Evolutionary conservation across 306 rosid genomes (phyloP).

Genomic region (Prosopis cineraria): DNA sequence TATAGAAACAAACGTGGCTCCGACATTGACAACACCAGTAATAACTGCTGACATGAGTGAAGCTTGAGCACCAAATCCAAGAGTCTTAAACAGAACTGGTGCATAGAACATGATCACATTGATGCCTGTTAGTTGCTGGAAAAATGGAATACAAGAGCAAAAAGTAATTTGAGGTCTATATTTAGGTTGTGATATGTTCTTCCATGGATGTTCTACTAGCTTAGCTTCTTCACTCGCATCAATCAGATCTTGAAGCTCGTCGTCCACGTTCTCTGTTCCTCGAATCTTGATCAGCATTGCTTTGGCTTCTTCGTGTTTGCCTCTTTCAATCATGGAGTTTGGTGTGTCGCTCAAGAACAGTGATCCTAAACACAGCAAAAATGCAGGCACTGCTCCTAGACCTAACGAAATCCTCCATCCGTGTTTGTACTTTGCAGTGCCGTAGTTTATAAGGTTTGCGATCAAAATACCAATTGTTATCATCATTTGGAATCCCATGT

Average conservation of each 20-base stretch:
- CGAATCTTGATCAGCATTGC: slow-evolving; percentile 28
- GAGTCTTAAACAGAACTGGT: slow-evolving; percentile 25
- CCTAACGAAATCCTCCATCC: slow-evolving; percentile 35
- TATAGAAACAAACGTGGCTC: slow-evolving; percentile 27
- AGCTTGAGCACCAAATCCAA: slow-evolving; percentile 28
- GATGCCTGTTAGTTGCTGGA: slow-evolving; percentile 23
- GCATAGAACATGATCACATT: slow-evolving; percentile 33
- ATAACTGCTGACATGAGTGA: slow-evolving; percentile 22
- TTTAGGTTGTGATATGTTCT: slow-evolving; percentile 10
- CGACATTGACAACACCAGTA: slow-evolving; percentile 21
- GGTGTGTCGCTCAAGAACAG: slow-evolving; percentile 34
- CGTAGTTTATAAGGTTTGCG: slow-evolving; percentile 34
- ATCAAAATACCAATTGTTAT: slow-evolving; percentile 39
- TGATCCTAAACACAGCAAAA: slow-evolving; percentile 21
- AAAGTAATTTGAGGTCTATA: slow-evolving; percentile 31
- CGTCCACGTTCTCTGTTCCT: slow-evolving; percentile 10
- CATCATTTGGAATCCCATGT: slow-evolving; percentile 38
- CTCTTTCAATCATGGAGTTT: slow-evolving; percentile 39
- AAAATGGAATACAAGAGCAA: slow-evolving; percentile 15
- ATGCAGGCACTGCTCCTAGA: slow-evolving; percentile 32
- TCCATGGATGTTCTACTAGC: slow-evolving; percentile 29
- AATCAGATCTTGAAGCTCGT: slow-evolving; percentile 29
- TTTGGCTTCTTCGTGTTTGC: slow-evolving; percentile 8
- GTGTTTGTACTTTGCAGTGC: slow-evolving; percentile 5
- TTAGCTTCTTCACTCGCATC: slow-evolving; percentile 29